phyloP scores from a whole-genome alignment of 441 rosid species.

The Aquilaria agallochum region DNA sequence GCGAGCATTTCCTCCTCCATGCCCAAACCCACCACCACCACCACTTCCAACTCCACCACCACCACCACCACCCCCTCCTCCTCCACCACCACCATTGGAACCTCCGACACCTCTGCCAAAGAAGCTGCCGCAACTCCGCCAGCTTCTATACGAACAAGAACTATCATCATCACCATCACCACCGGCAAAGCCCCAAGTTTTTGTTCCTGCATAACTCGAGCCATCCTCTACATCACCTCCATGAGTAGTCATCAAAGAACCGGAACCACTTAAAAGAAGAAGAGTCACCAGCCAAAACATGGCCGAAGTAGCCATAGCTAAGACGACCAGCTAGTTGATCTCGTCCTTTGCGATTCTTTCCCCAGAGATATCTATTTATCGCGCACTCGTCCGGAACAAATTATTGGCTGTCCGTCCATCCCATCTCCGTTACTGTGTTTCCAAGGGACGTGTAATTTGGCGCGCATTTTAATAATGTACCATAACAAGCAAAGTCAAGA shows the following conservation, averaged over 20 bases:
- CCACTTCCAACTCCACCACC: constrained; percentile 21
- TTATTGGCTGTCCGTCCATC: neutral
- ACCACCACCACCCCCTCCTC: constrained; percentile 21
- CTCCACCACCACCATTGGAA: constrained; percentile 19
- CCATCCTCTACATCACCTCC: constrained; percentile 12
- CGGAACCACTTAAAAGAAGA: constrained; percentile 12
- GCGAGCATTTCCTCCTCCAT: constrained; percentile 21
- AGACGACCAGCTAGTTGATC: constrained; percentile 3
- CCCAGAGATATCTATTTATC: constrained; percentile 21
- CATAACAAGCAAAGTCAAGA: constrained; percentile 17
- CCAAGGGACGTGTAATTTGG: constrained; percentile 14
- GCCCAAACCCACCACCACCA: constrained; percentile 23
- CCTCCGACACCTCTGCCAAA: constrained; percentile 16
- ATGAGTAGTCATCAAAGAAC: constrained; percentile 12
- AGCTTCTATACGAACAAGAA: constrained; percentile 25
- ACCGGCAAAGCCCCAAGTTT: constrained; percentile 12
- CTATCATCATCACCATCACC: constrained; percentile 22
- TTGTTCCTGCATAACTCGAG: constrained; percentile 11
- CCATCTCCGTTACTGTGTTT: constrained; percentile 11
- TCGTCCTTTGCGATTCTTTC: neutral
- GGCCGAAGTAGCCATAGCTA: constrained; percentile 7
- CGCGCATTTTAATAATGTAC: constrained; percentile 2
- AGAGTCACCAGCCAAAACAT: constrained; percentile 11
- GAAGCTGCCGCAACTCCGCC: constrained; percentile 55
- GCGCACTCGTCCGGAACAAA: neutral